Conservation (phyloP, 2,329 filamentous ascomycete genomes). For the Atkinsonella hypoxylon region DNA sequence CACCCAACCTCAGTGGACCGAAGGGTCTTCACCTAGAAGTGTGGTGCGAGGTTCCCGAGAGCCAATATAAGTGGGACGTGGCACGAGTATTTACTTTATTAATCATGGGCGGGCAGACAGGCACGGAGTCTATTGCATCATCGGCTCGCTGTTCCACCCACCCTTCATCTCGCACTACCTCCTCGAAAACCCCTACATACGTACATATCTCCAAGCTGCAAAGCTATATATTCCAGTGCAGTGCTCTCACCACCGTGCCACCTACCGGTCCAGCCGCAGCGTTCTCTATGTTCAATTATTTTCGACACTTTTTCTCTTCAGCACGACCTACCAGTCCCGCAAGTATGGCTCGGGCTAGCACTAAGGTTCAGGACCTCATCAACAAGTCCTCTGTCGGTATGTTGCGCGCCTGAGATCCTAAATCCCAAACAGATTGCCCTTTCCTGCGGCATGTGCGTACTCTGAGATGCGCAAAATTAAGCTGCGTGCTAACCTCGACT, state of each 20-base stretch:
- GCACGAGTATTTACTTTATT: too few species aligned
- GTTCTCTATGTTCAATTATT: conserved; percentile 44
- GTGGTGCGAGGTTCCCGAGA: too few species aligned
- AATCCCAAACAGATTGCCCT: neutral
- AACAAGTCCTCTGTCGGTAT: conserved; percentile 76
- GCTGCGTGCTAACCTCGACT: neutral
- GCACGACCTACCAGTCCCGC: conserved; percentile 36
- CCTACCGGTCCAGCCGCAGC: neutral
- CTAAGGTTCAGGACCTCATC: conserved; percentile 77
- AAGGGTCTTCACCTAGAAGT: too few species aligned
- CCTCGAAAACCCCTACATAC: too few species aligned
- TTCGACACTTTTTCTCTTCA: conserved; percentile 58
- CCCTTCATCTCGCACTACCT: too few species aligned
- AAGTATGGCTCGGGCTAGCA: conserved; percentile 71
- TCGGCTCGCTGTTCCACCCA: too few species aligned
- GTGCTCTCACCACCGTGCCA: neutral
- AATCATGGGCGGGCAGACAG: too few species aligned
- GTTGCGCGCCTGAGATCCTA: conserved; percentile 16
- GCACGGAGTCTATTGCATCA: too few species aligned
- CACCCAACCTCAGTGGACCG: too few species aligned
- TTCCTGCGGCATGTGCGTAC: neutral
- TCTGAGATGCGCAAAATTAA: too few species aligned
- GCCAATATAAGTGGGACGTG: too few species aligned
- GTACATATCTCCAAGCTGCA: neutral
- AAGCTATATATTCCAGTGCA: neutral